Conservation (phyloP, 768 basidiomycete species). For the Lentinula boryana region DNA sequence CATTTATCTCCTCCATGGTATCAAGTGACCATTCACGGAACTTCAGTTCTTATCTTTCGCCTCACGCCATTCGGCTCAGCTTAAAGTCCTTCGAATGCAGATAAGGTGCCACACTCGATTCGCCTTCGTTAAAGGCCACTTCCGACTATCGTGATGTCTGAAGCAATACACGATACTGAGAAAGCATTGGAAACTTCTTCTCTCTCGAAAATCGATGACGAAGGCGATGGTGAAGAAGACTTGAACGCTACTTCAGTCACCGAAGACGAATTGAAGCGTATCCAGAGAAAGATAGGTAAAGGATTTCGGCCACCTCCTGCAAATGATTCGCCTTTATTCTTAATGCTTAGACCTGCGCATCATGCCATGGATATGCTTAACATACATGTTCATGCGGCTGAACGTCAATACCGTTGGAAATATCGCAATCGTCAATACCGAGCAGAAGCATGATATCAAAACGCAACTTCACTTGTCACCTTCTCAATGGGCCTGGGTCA, state of each 20-base stretch:
- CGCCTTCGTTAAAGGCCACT: not conserved
- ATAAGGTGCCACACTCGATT: not conserved
- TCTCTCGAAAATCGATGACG: not conserved
- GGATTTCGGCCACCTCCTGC: not conserved
- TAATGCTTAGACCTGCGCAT: not conserved
- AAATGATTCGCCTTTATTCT: not conserved
- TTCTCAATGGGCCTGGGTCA: constrained; percentile 3
- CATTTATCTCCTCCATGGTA: not conserved
- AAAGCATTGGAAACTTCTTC: not conserved
- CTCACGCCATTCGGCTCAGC: not conserved
- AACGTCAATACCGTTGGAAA: constrained; percentile 3
- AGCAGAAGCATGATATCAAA: constrained; percentile 6
- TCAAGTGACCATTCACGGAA: not conserved
- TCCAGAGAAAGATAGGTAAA: constrained; percentile 1
- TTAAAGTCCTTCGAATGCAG: not conserved
- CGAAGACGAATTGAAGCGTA: not conserved
- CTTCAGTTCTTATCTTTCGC: not conserved
- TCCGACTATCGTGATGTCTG: not conserved
- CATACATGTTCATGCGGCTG: constrained; percentile 5
- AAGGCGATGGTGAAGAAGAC: not conserved
- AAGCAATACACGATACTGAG: not conserved
- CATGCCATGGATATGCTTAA: constrained; percentile 5
- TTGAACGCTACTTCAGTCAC: not conserved
- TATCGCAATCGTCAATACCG: constrained; percentile 1
- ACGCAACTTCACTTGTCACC: not conserved